Percentiles rank a stretch among this genome's conserved stretches.
These are phyloP conservation scores for Russula ochroleuca DNA, from an alignment of 768 basidiomycete species.

Conservation along the genomic window DNA sequence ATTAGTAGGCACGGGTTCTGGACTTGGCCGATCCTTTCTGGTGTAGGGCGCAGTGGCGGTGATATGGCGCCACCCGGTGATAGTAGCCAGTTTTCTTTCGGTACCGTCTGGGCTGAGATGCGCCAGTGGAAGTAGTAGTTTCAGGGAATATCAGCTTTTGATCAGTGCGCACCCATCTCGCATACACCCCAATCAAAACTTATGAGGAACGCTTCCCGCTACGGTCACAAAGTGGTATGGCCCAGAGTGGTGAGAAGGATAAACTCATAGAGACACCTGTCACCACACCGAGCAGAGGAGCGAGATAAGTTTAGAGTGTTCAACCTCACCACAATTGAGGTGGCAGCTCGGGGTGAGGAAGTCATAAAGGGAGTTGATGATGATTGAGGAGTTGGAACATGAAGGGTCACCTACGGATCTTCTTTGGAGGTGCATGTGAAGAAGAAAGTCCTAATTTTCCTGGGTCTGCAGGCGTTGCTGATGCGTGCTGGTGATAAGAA, in stretches of 20 bases:
- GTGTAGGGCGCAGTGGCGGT: background rate
- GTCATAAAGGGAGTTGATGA: background rate
- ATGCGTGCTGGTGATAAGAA: background rate
- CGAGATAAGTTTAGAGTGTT: background rate
- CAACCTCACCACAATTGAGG: background rate
- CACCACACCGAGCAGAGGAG: background rate
- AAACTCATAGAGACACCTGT: background rate
- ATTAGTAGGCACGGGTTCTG: background rate
- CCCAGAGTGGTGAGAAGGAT: background rate
- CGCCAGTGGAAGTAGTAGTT: background rate
- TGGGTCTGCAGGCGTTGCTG: background rate
- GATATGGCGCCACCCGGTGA: conserved; percentile 5
- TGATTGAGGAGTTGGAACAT: background rate
- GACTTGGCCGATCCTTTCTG: background rate
- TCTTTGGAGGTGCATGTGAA: background rate
- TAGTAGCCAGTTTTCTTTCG: background rate
- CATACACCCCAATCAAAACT: background rate
- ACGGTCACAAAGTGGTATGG: background rate
- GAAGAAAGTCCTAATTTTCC: background rate
- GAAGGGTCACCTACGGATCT: background rate
- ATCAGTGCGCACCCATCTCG: background rate
- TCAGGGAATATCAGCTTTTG: background rate
- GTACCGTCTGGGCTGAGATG: background rate
- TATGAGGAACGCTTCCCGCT: background rate
- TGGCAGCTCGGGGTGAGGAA: background rate